Evolutionary conservation across 1,284 basidiomycete genomes (phyloP).

Genomic region (Cutaneotrichosporon cyanovorans): DNA sequence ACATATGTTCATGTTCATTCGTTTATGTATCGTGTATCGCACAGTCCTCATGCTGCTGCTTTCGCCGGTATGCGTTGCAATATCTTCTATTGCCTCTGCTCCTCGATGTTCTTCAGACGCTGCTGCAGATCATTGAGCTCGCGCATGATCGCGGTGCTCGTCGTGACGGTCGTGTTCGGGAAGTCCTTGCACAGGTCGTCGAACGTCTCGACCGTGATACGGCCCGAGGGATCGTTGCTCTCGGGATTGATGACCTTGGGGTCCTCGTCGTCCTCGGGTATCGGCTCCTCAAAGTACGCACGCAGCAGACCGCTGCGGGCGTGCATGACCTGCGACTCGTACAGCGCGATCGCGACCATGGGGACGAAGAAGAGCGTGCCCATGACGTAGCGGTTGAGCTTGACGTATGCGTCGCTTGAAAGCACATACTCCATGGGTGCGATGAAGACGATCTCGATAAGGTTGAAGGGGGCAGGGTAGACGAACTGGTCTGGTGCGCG

Average conservation of each 20-base stretch:
- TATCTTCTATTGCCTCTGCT: constrained; percentile 33
- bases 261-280: constrained; percentile 56
- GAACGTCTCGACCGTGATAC: constrained; percentile 69
- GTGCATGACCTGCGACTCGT: constrained; percentile 60
- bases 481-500: constrained; percentile 64
- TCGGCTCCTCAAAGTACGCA: constrained; percentile 56
- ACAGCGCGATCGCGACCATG: constrained; percentile 63
- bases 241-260: constrained; percentile 56
- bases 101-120: constrained; percentile 54
- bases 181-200: constrained; percentile 65
- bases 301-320: constrained; percentile 53
- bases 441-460: constrained; percentile 62
- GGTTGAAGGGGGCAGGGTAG: constrained; percentile 56
- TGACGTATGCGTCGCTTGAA: constrained; percentile 25
- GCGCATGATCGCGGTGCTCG: constrained; percentile 58
- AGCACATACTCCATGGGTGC: constrained; percentile 68
- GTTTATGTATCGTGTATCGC: too few relatives aligned
- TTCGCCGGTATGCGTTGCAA: too few relatives aligned
- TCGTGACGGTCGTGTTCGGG: constrained; percentile 55
- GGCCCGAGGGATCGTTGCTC: constrained; percentile 46
- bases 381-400: constrained; percentile 76
- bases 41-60: too few relatives aligned
- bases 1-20: too few relatives aligned
- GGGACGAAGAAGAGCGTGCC: constrained; percentile 69
- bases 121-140: constrained; percentile 58